Conservation (phyloP, 441 rosid species). For the Populus tomentosa region DNA sequence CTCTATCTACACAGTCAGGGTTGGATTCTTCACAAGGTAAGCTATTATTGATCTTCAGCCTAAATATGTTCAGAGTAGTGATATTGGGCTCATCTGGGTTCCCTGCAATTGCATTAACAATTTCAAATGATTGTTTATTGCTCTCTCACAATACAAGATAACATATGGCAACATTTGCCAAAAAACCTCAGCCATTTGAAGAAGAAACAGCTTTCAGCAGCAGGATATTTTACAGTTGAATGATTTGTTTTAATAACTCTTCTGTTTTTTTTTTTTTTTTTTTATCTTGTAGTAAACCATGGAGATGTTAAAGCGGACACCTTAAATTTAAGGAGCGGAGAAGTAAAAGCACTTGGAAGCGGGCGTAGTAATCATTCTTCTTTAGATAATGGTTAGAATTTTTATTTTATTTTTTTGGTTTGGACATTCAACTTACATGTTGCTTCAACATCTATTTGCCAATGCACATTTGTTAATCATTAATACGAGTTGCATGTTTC, state of each 20-base stretch:
- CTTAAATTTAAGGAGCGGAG: slow-evolving; percentile 28
- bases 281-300: slow-evolving; percentile 23
- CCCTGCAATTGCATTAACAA: neutral
- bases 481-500: neutral
- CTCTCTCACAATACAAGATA: neutral
- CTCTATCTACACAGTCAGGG: slow-evolving; percentile 33
- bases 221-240: neutral
- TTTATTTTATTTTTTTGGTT: neutral
- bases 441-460: neutral
- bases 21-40: slow-evolving; percentile 54
- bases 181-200: neutral
- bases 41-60: neutral
- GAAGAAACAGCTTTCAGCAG: neutral
- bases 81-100: neutral
- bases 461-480: neutral
- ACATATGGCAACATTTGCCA: neutral
- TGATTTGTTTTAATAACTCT: neutral
- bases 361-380: slow-evolving; percentile 33
- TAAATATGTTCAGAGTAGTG: neutral
- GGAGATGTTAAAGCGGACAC: slow-evolving; percentile 30
- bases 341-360: slow-evolving; percentile 29
- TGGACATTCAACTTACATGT: neutral
- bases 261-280: neutral
- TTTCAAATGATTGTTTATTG: neutral
- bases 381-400: slow-evolving; percentile 41